Conservation (phyloP, 768 basidiomycete species). For the Xerocomellus chrysenteron region DNA sequence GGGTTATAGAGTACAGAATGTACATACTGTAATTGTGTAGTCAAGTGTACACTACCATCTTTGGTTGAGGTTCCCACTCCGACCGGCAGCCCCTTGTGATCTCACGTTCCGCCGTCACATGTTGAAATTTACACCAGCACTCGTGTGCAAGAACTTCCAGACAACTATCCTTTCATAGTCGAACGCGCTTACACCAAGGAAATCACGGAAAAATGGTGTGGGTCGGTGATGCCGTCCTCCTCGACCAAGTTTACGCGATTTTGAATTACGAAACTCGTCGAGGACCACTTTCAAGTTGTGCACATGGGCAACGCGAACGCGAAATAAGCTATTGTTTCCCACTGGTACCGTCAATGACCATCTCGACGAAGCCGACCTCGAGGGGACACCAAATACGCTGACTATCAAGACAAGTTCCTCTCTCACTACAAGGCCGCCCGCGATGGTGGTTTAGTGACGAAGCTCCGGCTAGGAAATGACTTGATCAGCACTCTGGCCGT, state of each 20-base stretch:
- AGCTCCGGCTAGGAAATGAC: not conserved
- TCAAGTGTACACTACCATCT: too few relatives aligned
- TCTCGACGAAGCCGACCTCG: slow-evolving; percentile 46
- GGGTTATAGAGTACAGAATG: too few relatives aligned
- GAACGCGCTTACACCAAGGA: slow-evolving; percentile 48
- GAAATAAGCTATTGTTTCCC: slow-evolving; percentile 37
- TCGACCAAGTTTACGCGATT: slow-evolving; percentile 37
- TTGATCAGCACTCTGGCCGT: slow-evolving; percentile 27
- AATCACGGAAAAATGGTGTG: slow-evolving; percentile 47
- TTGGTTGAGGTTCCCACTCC: too few relatives aligned
- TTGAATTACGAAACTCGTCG: slow-evolving; percentile 46
- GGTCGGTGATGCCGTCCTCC: slow-evolving; percentile 48
- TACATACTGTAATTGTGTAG: too few relatives aligned
- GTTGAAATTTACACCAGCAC: slow-evolving; percentile 41
- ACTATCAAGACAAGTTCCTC: slow-evolving; percentile 52
- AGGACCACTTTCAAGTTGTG: slow-evolving; percentile 49
- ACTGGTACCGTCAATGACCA: slow-evolving; percentile 41
- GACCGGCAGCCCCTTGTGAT: too few relatives aligned
- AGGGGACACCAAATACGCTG: slow-evolving; percentile 50
- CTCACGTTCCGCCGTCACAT: too few relatives aligned
- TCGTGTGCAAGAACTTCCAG: slow-evolving; percentile 68
- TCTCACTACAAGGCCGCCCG: slow-evolving; percentile 42
- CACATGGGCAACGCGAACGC: slow-evolving; percentile 53
- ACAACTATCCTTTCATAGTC: slow-evolving; percentile 63
- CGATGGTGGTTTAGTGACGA: slow-evolving; percentile 2